Evolutionary conservation across 305 asterid genomes (phyloP).

Genomic region (Striga hermonthica): DNA sequence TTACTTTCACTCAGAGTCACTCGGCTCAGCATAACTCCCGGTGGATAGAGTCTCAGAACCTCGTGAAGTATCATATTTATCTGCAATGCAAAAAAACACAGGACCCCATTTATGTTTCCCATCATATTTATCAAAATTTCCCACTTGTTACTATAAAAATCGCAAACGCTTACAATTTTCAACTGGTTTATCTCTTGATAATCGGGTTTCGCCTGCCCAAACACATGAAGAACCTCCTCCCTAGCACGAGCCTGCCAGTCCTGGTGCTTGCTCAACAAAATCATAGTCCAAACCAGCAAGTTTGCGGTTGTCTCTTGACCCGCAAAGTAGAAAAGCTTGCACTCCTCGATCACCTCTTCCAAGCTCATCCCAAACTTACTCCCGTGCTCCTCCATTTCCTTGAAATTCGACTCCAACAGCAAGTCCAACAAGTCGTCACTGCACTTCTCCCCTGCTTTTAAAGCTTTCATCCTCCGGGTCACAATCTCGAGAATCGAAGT

Average conservation of each 20-base stretch:
- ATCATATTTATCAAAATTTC: no score
- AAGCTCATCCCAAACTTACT: not conserved
- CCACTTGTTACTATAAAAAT: no score
- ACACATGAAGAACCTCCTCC: not conserved
- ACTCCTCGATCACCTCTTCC: not conserved
- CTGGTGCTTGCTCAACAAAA: not conserved
- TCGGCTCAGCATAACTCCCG: not conserved
- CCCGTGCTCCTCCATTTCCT: not conserved
- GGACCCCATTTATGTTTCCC: no score
- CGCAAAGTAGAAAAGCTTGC: conserved; percentile 1
- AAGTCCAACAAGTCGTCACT: not conserved
- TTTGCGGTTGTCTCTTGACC: not conserved
- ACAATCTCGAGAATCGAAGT: not conserved
- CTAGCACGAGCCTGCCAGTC: not conserved
- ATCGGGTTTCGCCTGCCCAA: not conserved
- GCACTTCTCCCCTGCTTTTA: not conserved
- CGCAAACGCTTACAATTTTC: not conserved
- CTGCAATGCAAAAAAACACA: not conserved
- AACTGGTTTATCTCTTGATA: not conserved
- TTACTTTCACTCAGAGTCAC: not conserved
- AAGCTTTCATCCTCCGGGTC: not conserved
- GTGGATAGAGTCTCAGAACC: not conserved
- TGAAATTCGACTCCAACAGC: not conserved
- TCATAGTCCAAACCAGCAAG: not conserved
- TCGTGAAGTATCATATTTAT: not conserved